Evolutionary conservation across 1,284 basidiomycete genomes (phyloP), one percentile per base, ranked within the genome.

Genomic region (Tilletia horrida): DNA sequence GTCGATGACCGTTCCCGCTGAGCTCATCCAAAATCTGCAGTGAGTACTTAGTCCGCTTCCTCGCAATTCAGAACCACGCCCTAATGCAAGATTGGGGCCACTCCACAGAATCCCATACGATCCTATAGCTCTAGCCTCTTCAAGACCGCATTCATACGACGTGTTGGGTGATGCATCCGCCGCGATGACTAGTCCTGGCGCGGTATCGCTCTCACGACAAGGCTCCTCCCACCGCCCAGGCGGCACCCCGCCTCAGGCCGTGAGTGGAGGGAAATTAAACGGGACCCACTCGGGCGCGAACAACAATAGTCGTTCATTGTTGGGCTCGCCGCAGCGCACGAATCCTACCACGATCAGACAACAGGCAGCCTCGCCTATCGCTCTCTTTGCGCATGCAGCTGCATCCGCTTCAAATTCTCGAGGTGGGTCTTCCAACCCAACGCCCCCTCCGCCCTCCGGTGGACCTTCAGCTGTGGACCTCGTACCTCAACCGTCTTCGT

Each of bases 351-450:
- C 23, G 27, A 27, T 25, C 14, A 27, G 14, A 13, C 21, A 21
- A 25, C 50, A 16, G 13, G 21, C 23, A 7, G 16, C 50, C 23
- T 52, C 50, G 6, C 50, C 50, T 27, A 27, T 52, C 14, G 50
- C 50, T 3, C 50, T 52, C 50, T 52, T 52, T 27, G 50, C 50
- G n/a, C 50, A 52, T 27, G 45, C 45, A 18, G 16, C 45, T 48
- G 45, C 45, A 48, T 48, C 45, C 16, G 45, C 45, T 6, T 48
- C 45, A n/a, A 27, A 21, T 23, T 27, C 50, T 52, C n/a, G 13
- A 14, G 13, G 23, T 7, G 23, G 13, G 21, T 27, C 50, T 21
- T 18, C 50, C 2, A 40, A 40, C 35, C 23, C 16, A 14, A 13
- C 13, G 21, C 50, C 50, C 25, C 21, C 50, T 16, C 27, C 50